A percentile compares a stretch with the other conserved stretches of the same genome.
phyloP scores from a whole-genome alignment of 2,329 filamentous ascomycete genomes.

The Exophiala oligosperma region DNA sequence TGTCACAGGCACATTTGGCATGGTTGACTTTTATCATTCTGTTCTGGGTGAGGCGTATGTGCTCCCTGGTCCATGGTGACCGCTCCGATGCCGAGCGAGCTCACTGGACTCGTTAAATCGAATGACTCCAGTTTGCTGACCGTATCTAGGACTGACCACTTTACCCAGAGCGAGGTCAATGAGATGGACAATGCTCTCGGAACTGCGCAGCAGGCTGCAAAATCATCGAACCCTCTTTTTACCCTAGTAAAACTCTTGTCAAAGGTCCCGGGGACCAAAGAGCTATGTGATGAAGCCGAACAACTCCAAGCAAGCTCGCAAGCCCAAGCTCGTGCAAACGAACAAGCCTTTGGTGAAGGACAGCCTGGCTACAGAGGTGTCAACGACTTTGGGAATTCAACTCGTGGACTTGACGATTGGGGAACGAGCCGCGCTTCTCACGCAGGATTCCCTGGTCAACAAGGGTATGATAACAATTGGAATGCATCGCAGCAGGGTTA shows the following conservation, averaged over 20 bases:
- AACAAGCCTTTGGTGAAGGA: conserved; percentile 35
- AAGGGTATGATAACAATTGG: conserved; percentile 18
- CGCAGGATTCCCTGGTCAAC: conserved; percentile 42
- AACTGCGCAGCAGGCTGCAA: conserved; percentile 59
- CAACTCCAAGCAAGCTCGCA: conserved; percentile 62
- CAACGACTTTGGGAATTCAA: conserved; percentile 26
- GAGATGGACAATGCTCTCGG: conserved; percentile 75
- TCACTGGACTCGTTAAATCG: no score
- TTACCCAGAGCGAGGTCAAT: conserved; percentile 81
- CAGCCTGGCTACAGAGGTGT: conserved; percentile 29
- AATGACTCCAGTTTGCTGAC: no score
- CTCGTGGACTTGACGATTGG: conserved; percentile 37
- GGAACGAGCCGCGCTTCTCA: conserved; percentile 17
- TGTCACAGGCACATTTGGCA: conserved; percentile 72
- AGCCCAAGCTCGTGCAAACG: conserved; percentile 63
- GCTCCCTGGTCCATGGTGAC: no score
- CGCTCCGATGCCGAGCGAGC: no score
- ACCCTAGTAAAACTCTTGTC: conserved; percentile 72
- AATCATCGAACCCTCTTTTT: conserved; percentile 44
- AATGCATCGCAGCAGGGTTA: conserved; percentile 18
- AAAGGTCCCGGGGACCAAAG: conserved; percentile 72
- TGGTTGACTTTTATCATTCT: conserved; percentile 81
- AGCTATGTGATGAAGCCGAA: conserved; percentile 66
- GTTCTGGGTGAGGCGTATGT: conserved; percentile 65
- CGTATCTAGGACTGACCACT: conserved; percentile 62